Evolutionary conservation across 1,284 basidiomycete species (phyloP).

Genomic region (Cryptococcus wingfieldii): DNA sequence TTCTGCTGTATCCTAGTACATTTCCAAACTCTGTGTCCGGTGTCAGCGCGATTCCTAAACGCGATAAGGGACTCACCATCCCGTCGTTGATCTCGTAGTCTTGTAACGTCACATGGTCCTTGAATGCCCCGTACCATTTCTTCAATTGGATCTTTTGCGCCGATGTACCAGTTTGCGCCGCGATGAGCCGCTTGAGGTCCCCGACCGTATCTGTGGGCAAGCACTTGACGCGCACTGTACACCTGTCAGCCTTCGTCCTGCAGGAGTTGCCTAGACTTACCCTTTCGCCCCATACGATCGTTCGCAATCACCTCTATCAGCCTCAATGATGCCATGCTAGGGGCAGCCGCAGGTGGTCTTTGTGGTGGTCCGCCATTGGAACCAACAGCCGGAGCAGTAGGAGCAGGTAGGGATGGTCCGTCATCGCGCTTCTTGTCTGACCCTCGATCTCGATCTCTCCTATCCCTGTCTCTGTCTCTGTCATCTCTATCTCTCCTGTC

Average conservation of each 20-base stretch:
- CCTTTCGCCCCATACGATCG: slow-evolving; percentile 93
- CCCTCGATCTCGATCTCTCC: slow-evolving; percentile 9
- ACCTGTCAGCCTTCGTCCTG: slow-evolving; percentile 5
- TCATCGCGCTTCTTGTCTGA: slow-evolving; percentile 15
- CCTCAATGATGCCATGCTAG: background rate
- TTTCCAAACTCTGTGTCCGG: slow-evolving; percentile 63
- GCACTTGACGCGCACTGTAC: slow-evolving; percentile 83
- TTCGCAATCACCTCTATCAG: slow-evolving; percentile 85
- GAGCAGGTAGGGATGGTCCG: slow-evolving; percentile 6
- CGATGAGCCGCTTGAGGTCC: slow-evolving; percentile 93
- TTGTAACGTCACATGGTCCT: slow-evolving; percentile 86
- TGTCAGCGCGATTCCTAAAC: background rate
- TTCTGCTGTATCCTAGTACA: slow-evolving; percentile 60
- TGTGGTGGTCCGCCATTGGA: slow-evolving; percentile 4
- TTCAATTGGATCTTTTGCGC: slow-evolving; percentile 83
- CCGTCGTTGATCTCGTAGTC: slow-evolving; percentile 96
- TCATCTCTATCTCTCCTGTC: slow-evolving; percentile 14
- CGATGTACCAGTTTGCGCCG: slow-evolving; percentile 90
- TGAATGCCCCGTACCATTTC: slow-evolving; percentile 95
- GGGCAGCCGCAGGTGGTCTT: background rate
- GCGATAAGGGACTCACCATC: slow-evolving; percentile 54
- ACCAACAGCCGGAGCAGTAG: slow-evolving; percentile 8
- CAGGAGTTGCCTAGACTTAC: slow-evolving; percentile 50
- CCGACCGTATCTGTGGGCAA: slow-evolving; percentile 93
- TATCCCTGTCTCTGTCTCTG: slow-evolving; percentile 11